Conservation (phyloP, 2,329 filamentous ascomycete species). For the Cordyceps fumosorosea region DNA sequence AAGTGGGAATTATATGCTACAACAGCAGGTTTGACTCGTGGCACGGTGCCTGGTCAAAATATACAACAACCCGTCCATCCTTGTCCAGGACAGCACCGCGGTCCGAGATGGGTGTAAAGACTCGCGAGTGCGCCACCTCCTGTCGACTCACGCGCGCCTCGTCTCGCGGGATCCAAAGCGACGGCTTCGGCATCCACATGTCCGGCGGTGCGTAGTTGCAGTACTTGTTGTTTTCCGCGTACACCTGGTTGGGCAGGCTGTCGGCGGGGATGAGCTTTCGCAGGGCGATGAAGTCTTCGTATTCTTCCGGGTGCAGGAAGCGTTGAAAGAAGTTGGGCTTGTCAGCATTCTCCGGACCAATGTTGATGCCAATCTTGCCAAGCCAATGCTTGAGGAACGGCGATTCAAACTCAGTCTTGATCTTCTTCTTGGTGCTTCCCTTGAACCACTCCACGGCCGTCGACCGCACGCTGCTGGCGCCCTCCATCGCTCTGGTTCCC, state of each 20-base stretch:
- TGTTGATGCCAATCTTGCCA: slow-evolving; percentile 22
- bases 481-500: slow-evolving; percentile 29
- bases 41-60: slow-evolving; percentile 34
- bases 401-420: slow-evolving; percentile 20
- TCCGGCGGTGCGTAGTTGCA: slow-evolving; percentile 62
- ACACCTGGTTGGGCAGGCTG: slow-evolving; percentile 35
- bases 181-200: slow-evolving; percentile 52
- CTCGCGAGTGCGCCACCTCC: slow-evolving; percentile 66
- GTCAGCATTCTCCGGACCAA: slow-evolving; percentile 20
- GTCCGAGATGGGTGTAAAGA: slow-evolving; percentile 73
- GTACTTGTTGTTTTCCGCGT: slow-evolving; percentile 55
- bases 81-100: slow-evolving; percentile 26
- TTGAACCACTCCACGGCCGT: slow-evolving; percentile 29
- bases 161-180: slow-evolving; percentile 83
- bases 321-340: slow-evolving; percentile 50
- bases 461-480: slow-evolving; percentile 27
- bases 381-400: slow-evolving; percentile 24
- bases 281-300: slow-evolving; percentile 65
- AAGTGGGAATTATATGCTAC: slow-evolving; percentile 33
- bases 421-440: slow-evolving; percentile 30
- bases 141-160: slow-evolving; percentile 66
- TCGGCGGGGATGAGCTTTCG: slow-evolving; percentile 61
- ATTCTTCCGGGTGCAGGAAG: slow-evolving; percentile 73
- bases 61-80: slow-evolving; percentile 28
- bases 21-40: slow-evolving; percentile 27